Evolutionary conservation across 768 basidiomycete species (phyloP), one percentile per base, ranked within the genome.

Genomic region (Kockovaella imperatae): DNA sequence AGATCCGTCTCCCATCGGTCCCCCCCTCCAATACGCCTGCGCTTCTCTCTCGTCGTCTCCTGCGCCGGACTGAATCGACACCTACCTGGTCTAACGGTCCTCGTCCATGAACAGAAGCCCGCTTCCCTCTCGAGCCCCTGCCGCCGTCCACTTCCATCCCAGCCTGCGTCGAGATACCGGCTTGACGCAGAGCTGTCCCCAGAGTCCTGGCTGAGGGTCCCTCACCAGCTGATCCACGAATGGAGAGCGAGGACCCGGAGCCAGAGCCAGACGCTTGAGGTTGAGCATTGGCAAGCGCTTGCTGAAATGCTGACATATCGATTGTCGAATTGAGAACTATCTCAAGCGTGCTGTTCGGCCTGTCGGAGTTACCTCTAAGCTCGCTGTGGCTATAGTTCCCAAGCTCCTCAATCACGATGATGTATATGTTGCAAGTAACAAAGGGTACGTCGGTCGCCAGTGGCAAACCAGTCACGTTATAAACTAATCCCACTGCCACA

Each of bases 111-210:
- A 8, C 41, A 8, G 11, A 21, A 26, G 15, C 50, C 55, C 20
- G 35, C 45, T 53, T 52, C n/a, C 31, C 31, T 32, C 31, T 32
- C 31, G 40, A 26, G 7, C 40, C n/a, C n/a, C n/a, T 23, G 13
- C 53, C 46, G 10, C 62, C 57, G 26, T 67, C 65, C 14, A 67
- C 42, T 7, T 67, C 62, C 65, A 67, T 67, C 4, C 50, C 54
- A 26, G 24, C 46, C 28, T 18, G 44, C 20, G n/a, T 43, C 26
- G 42, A 45, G 31, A 65, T 56, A 3, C 64, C 64, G 8, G 64
- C 64, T 35, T 54, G 49, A 26, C 65, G 49, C 15, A 67, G 45
- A 0, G 65, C 65, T 3, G 46, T 35, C 2, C 44, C 41, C 10
- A 56, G 23, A 13, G 35, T 45, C 15, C 59, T 36, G 23, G 46